Conservation (phyloP, 2,329 filamentous ascomycete genomes). For the Xylariaceae sp. region DNA sequence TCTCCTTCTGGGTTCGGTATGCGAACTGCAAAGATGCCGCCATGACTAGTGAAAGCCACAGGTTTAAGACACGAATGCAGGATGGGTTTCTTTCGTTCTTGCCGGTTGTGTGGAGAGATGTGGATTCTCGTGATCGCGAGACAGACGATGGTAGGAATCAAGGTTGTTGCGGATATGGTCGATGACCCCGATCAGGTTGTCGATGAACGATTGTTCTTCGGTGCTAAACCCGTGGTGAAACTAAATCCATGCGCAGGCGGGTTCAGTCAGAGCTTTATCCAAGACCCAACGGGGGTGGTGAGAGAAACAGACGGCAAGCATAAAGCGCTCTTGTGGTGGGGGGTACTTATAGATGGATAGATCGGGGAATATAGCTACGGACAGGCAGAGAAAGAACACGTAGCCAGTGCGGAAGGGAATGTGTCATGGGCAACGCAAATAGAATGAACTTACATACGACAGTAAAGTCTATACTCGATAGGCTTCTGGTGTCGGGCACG, state of each 20-base stretch:
- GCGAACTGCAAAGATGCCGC: conserved; percentile 89
- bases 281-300: background rate
- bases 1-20: conserved; percentile 93
- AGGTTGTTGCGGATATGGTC: background rate
- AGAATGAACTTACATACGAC: background rate
- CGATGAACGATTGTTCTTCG: conserved; percentile 7
- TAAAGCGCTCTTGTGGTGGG: background rate
- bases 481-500: background rate
- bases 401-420: no score
- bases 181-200: background rate
- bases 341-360: no score
- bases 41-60: conserved; percentile 94
- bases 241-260: background rate
- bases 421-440: no score
- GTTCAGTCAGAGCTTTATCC: conserved; percentile 6
- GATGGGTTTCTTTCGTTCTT: conserved; percentile 25
- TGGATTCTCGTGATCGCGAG: conserved; percentile 15
- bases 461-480: background rate
- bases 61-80: conserved; percentile 31
- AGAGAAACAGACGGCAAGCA: background rate
- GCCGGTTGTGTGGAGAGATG: conserved; percentile 18
- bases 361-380: no score
- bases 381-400: background rate
- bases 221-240: background rate
- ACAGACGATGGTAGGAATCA: background rate